These are phyloP conservation scores for Marasmius oreades DNA, from an alignment of 1,284 basidiomycete genomes.

Conservation along the genomic window DNA sequence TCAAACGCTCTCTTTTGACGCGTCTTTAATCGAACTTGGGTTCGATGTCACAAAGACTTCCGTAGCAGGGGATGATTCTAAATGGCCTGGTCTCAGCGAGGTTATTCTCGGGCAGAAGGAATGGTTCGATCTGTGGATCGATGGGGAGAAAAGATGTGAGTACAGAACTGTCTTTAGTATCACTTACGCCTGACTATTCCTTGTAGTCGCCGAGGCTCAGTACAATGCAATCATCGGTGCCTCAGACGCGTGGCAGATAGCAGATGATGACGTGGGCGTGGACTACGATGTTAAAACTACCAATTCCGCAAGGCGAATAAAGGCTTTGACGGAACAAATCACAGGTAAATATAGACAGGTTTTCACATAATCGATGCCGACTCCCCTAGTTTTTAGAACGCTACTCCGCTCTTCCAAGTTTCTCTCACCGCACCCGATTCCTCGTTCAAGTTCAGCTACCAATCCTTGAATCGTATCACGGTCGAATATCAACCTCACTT, in stretches of 20 bases:
- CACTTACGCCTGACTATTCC: conserved; percentile 1
- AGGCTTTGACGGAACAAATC: conserved; percentile 83
- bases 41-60: conserved; percentile 57
- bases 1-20: conserved; percentile 87
- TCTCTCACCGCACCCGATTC: conserved; percentile 79
- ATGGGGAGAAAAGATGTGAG: conserved; percentile 84
- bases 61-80: conserved; percentile 21
- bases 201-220: conserved; percentile 70
- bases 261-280: conserved; percentile 62
- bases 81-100: conserved; percentile 78
- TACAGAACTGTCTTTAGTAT: conserved; percentile 14
- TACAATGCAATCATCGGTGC: conserved; percentile 82
- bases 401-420: conserved; percentile 81
- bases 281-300: conserved; percentile 62
- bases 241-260: conserved; percentile 86
- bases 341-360: conserved; percentile 55
- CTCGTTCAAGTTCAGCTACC: conserved; percentile 84
- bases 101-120: conserved; percentile 78
- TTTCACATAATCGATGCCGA: background rate
- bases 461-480: conserved; percentile 73
- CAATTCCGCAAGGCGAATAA: conserved; percentile 76
- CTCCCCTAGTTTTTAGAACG: conserved; percentile 53
- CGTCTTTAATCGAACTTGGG: conserved; percentile 72
- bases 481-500: conserved; percentile 77
- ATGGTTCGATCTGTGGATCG: conserved; percentile 91